Conservation (phyloP, 169 alveolate species). For the Plasmodium billcollinsi region DNA sequence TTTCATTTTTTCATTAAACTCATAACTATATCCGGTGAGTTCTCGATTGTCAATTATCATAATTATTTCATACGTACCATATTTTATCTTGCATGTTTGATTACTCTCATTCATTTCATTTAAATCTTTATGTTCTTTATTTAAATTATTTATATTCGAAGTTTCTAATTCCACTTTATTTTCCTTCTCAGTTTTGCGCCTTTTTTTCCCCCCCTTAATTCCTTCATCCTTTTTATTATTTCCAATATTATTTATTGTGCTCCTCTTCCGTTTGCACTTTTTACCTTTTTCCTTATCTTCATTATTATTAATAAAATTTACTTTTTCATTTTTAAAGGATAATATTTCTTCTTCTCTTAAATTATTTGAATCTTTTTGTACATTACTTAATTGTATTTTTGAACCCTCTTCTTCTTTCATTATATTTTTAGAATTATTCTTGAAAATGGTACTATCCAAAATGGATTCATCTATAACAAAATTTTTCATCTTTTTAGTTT, state of each 20-base stretch:
- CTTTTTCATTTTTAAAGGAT: background rate
- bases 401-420: background rate
- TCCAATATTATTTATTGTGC: background rate
- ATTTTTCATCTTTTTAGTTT: background rate
- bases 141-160: background rate
- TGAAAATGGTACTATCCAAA: background rate
- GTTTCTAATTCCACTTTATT: background rate
- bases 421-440: too few relatives aligned
- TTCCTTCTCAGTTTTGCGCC: background rate
- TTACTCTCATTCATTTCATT: slow-evolving; percentile 1
- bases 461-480: background rate
- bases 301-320: background rate
- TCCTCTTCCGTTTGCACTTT: slow-evolving; percentile 6
- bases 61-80: slow-evolving; percentile 79
- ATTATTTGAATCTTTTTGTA: background rate
- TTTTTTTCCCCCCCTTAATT: background rate
- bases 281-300: background rate
- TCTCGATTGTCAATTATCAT: slow-evolving; percentile 87
- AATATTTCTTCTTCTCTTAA: background rate
- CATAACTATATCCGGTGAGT: slow-evolving; percentile 76
- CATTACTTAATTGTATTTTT: background rate
- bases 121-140: background rate
- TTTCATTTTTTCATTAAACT: slow-evolving; percentile 77
- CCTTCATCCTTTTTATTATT: background rate
- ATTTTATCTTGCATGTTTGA: slow-evolving; percentile 10